Base-by-base conservation (phyloP, 2,329 filamentous ascomycete species). In the Paecilomyces sp. region DNA sequence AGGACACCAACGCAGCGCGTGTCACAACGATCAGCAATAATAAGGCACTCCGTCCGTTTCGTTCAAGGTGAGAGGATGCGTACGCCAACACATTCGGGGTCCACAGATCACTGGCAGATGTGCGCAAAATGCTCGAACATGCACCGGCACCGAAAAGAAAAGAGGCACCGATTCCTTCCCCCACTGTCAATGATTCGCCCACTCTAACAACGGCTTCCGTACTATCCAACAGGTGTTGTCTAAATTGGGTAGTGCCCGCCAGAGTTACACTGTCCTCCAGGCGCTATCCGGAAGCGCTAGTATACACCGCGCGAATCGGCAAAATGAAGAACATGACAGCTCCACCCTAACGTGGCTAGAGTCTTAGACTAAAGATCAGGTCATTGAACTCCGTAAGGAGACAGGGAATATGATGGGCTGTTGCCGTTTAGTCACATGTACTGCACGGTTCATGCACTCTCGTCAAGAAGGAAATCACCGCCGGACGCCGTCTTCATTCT, bases 311-410 rank as follows among this genome's bases (percentile, higher is more conserved):
- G 41, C 31, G 58, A 61, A 3, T 58, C 64, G 15, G 62, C 30
- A 0, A 70, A 63, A 28, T 71, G 66, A 25, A 74, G 67, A 53
- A 71, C 53, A 69, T 61, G 6, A 73, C 65, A 47, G 66, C 68
- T 71, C 72, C 41, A 47, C 41, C 9, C 15, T 9, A 47, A 47
- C 41, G 41, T 47, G 41, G 41, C 41, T 47, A 47, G 18, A 9
- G 7, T n/a, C 41, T 18, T 47, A 22, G 41, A 47, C 41, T 47
- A 8, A 15, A 47, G 41, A 47, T 22, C 41, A n/a, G n/a, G 9
- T 15, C 15, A 18, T n/a, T 47, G 25, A 4, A 28, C 25, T 28
- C 25, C 25, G 25, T 28, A 28, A 18, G 7, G 41, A 47, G 41
- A 47, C 41, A 47, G 41, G 41, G 41, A 18, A 41, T 41, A 22